Conservation (phyloP, 345 rosid genomes). For the Draba incana region DNA sequence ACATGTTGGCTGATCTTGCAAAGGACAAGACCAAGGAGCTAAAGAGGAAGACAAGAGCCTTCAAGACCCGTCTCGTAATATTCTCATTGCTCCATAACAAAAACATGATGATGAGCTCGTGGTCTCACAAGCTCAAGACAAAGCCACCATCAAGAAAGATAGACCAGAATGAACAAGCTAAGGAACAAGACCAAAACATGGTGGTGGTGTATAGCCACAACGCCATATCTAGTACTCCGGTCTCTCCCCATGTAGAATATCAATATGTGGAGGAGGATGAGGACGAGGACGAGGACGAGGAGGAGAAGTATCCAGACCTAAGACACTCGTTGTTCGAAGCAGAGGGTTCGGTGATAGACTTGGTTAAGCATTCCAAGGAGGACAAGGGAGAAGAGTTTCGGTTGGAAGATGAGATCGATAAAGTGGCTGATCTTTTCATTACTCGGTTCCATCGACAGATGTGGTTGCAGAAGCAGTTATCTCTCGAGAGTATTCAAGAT, state of each 20-base stretch:
- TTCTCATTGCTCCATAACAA: constrained; percentile 65
- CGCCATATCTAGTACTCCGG: constrained; percentile 38
- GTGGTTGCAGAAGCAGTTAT: constrained; percentile 77
- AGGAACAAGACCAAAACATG: constrained; percentile 30
- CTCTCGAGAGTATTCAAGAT: constrained; percentile 40
- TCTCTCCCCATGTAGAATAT: constrained; percentile 34
- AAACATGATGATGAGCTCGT: constrained; percentile 51
- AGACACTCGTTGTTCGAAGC: constrained; percentile 60
- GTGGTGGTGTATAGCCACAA: constrained; percentile 36
- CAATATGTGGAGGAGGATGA: constrained; percentile 3
- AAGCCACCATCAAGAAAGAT: constrained; percentile 30
- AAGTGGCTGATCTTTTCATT: constrained; percentile 77
- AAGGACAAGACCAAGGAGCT: constrained; percentile 56
- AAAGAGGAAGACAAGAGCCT: constrained; percentile 59
- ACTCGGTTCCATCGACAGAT: constrained; percentile 67
- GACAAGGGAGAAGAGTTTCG: constrained; percentile 70
- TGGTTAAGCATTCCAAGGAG: constrained; percentile 66
- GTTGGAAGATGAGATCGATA: constrained; percentile 85
- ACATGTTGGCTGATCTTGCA: constrained; percentile 41
- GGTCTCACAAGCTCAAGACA: constrained; percentile 59
- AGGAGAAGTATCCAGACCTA: constrained; percentile 55
- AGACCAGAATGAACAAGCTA: constrained; percentile 12
- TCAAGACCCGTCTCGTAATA: constrained; percentile 63
- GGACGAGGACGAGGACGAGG: constrained; percentile 16
- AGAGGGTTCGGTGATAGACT: constrained; percentile 73